Evolutionary conservation across 106 monocot genomes (phyloP).

Genomic region (Agapanthus africanus): DNA sequence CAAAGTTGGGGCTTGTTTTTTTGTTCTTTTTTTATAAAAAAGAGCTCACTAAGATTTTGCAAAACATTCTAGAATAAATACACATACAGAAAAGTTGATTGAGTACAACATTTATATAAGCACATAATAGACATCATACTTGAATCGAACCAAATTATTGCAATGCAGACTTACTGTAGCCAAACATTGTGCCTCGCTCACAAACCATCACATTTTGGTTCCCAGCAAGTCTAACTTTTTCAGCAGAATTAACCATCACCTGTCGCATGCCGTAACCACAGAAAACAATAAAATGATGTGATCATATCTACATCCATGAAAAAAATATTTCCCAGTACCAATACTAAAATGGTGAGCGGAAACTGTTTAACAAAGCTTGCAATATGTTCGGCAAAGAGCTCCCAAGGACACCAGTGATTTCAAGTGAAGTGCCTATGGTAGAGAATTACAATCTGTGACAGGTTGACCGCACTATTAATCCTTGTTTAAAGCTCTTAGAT

Average conservation of each 20-base stretch:
- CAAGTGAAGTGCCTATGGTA: not conserved
- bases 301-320: not conserved
- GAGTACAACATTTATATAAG: not conserved
- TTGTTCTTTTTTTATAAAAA: not conserved
- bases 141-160: not conserved
- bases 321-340: not conserved
- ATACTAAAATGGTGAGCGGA: not conserved
- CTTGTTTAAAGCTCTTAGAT: not conserved
- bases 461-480: not conserved
- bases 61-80: not conserved
- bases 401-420: no score
- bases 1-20: not conserved
- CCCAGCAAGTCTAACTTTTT: constrained; percentile 86
- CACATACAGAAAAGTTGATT: not conserved
- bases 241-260: constrained; percentile 92
- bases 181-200: constrained; percentile 94
- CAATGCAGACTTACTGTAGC: constrained; percentile 71
- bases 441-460: not conserved
- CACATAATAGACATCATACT: not conserved
- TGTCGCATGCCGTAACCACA: constrained; percentile 11
- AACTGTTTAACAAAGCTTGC: not conserved
- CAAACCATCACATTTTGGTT: constrained; percentile 95
- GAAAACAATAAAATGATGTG: not conserved
- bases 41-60: not conserved
- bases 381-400: no score